phyloP scores from a whole-genome alignment of 495 filamentous ascomycete species.

The Penicillium mononematosum region DNA sequence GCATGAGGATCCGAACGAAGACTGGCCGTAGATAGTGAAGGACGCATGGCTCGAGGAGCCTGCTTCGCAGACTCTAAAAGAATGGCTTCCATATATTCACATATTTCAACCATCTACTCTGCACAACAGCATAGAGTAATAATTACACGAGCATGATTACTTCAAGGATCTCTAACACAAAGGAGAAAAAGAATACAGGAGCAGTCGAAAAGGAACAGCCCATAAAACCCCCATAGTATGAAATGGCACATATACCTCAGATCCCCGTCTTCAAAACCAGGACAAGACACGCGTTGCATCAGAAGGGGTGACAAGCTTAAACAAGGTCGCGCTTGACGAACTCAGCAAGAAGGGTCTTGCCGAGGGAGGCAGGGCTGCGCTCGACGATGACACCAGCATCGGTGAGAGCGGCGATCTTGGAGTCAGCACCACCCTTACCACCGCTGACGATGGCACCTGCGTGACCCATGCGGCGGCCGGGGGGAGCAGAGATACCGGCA shows the following conservation, averaged over 20 bases:
- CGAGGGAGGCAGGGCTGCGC: slow-evolving; percentile 85
- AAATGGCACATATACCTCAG: slow-evolving; percentile 28
- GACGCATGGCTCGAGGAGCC: background rate
- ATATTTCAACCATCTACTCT: slow-evolving; percentile 10
- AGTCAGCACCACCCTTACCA: slow-evolving; percentile 95
- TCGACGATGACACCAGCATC: slow-evolving; percentile 93
- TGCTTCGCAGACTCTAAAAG: background rate
- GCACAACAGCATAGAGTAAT: slow-evolving; percentile 17
- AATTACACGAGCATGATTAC: slow-evolving; percentile 36
- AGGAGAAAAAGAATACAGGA: slow-evolving; percentile 36
- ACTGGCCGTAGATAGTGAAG: no score
- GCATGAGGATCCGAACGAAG: no score
- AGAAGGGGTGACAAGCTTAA: slow-evolving; percentile 46
- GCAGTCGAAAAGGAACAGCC: slow-evolving; percentile 24
- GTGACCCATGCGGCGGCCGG: slow-evolving; percentile 96
- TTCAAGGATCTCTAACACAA: slow-evolving; percentile 38
- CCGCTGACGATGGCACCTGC: slow-evolving; percentile 96
- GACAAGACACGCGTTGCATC: slow-evolving; percentile 21
- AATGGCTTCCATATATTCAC: background rate
- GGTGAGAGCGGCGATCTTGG: slow-evolving; percentile 94
- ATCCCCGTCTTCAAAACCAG: slow-evolving; percentile 20
- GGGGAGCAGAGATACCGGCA: slow-evolving; percentile 94
- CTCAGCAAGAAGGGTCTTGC: slow-evolving; percentile 88
- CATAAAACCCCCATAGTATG: slow-evolving; percentile 24
- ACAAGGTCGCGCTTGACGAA: slow-evolving; percentile 96